Percentiles rank a stretch among this genome's conserved stretches.
phyloP scores from a whole-genome alignment of 2,329 filamentous ascomycete genomes.

The Apiospora malaysiana region DNA sequence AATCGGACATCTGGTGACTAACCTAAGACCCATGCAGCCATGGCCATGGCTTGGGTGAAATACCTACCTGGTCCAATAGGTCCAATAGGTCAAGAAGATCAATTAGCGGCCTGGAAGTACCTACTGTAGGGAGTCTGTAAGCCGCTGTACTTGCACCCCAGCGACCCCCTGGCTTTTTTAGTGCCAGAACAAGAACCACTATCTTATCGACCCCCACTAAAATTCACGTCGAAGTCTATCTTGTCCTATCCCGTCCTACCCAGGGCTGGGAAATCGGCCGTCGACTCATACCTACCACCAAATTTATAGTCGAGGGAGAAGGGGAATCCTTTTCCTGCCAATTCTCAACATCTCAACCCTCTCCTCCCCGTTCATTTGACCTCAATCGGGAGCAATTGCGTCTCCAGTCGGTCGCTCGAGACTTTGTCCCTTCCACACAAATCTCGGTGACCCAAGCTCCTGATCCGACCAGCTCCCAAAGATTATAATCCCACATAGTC shows the following conservation, averaged over 20 bases:
- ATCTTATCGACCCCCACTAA: conserved; percentile 27
- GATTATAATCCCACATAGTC: not conserved
- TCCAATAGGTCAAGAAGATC: no score
- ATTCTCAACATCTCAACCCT: conserved; percentile 9
- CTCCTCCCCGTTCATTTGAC: not conserved
- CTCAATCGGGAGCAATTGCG: conserved; percentile 18
- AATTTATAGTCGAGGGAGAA: conserved; percentile 14
- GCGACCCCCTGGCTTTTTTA: no score
- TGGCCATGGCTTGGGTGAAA: no score
- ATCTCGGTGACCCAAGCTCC: conserved; percentile 18
- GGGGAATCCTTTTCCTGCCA: conserved; percentile 16
- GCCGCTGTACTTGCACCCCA: not conserved
- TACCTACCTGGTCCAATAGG: no score
- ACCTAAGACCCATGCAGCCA: no score
- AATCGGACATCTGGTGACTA: conserved; percentile 8
- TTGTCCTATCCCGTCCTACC: conserved; percentile 1
- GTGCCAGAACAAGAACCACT: conserved; percentile 10
- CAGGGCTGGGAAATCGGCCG: conserved; percentile 6
- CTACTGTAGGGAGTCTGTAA: not conserved
- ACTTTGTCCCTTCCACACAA: conserved; percentile 1
- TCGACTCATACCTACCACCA: conserved; percentile 26
- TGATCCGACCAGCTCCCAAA: conserved; percentile 14
- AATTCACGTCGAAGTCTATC: conserved; percentile 19
- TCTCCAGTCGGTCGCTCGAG: conserved; percentile 16
- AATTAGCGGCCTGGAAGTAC: not conserved